Percentiles rank a stretch among this genome's conserved stretches.
Evolutionary conservation across 2,329 filamentous ascomycete genomes (phyloP).

Genomic region (Apiospora pterosperma): DNA sequence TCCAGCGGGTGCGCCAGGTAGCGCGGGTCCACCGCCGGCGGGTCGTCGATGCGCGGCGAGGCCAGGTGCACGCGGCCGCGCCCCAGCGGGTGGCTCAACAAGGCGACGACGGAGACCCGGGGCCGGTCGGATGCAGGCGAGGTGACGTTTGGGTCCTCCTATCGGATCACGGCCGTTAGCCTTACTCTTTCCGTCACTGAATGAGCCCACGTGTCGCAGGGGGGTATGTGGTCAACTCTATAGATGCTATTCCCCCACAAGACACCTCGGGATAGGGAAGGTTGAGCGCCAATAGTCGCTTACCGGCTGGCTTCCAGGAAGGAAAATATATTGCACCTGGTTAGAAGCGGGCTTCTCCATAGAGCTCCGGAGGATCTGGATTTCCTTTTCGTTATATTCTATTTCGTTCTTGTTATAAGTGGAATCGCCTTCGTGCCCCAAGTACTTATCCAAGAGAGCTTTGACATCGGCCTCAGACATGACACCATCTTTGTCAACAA

Average conservation of each 20-base stretch:
- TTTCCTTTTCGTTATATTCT: slow-evolving; percentile 9
- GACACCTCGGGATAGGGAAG: no score
- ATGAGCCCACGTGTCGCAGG: no score
- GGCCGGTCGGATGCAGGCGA: slow-evolving; percentile 38
- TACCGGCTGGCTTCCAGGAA: background rate
- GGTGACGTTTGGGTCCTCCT: slow-evolving; percentile 23
- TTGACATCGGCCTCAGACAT: slow-evolving; percentile 19
- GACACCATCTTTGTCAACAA: slow-evolving; percentile 25
- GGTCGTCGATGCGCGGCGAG: slow-evolving; percentile 34
- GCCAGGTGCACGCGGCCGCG: slow-evolving; percentile 57
- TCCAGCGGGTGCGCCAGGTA: slow-evolving; percentile 56
- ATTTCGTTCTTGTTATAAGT: background rate
- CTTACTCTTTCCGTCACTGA: no score
- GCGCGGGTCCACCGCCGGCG: slow-evolving; percentile 50
- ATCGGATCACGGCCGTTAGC: slow-evolving; percentile 21
- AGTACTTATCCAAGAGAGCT: slow-evolving; percentile 20
- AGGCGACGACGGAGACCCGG: slow-evolving; percentile 50
- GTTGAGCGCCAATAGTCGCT: no score
- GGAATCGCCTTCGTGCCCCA: slow-evolving; percentile 8
- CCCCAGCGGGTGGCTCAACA: slow-evolving; percentile 59
- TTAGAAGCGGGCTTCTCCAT: slow-evolving; percentile 23
- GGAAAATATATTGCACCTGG: background rate
- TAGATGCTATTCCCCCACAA: no score
- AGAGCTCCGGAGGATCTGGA: slow-evolving; percentile 21
- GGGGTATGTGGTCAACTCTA: no score